A percentile compares a stretch with the other conserved stretches of the same genome.
These are phyloP conservation scores for Cyberlindnera xishuangbannaensis DNA, from an alignment of 805 yeast species.

Conservation along the genomic window DNA sequence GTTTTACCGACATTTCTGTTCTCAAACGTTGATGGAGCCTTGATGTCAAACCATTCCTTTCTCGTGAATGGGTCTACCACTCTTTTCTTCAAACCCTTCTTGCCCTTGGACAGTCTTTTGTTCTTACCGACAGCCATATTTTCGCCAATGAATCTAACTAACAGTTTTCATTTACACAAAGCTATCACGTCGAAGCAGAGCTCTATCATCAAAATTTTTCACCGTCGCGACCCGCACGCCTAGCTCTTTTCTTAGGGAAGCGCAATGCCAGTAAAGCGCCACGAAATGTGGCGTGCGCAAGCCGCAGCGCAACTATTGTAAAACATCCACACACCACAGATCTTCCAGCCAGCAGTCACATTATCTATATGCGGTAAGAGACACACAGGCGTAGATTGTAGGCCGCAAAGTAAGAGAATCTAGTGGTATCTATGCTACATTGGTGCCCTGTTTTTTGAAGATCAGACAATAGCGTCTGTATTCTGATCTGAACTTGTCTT, in stretches of 20 bases:
- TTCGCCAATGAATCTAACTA: constrained; percentile 1
- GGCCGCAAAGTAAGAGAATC: no score
- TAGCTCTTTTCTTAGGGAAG: no score
- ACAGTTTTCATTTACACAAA: no score
- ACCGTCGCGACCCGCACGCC: constrained; percentile 4
- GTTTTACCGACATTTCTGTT: constrained; percentile 99
- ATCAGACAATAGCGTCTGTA: no score
- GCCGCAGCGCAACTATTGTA: no score
- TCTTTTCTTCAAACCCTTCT: constrained; percentile 98
- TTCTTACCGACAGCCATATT: constrained; percentile 79
- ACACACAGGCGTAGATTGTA: no score
- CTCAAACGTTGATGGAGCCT: constrained; percentile 98
- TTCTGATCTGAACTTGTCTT: constrained; percentile 30
- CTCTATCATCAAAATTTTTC: constrained; percentile 11
- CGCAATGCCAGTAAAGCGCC: no score
- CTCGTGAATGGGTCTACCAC: constrained; percentile 98
- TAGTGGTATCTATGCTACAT: no score
- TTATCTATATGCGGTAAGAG: no score
- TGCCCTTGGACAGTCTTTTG: constrained; percentile 75
- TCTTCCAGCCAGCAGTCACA: constrained; percentile 1
- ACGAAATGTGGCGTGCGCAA: no score
- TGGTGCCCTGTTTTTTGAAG: no score
- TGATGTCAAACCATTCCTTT: constrained; percentile 98
- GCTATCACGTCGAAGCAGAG: no score
- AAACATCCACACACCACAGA: constrained; percentile 1